These are phyloP conservation scores for Moricandia arvensis DNA, from an alignment of 345 rosid species.

Conservation along the genomic window DNA sequence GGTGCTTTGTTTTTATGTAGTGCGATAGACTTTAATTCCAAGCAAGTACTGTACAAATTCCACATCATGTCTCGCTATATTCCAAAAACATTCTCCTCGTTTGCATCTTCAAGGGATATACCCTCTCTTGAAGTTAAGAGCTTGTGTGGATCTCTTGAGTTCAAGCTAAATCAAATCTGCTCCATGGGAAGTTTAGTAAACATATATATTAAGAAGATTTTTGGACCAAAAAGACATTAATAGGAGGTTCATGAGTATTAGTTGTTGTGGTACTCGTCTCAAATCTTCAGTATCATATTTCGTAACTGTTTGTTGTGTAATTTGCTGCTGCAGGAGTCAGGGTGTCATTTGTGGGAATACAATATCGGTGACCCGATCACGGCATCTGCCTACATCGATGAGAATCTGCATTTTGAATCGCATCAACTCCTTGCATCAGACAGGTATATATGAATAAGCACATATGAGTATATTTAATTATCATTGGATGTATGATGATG, in stretches of 20 bases:
- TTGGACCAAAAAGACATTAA: background rate
- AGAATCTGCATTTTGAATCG: conserved; percentile 58
- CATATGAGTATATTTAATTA: background rate
- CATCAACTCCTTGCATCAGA: conserved; percentile 41
- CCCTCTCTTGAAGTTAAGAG: too few species aligned
- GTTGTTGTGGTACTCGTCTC: conserved; percentile 18
- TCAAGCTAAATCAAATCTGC: too few species aligned
- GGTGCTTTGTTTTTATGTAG: background rate
- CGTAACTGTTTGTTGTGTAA: conserved; percentile 11
- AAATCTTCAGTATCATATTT: conserved; percentile 12
- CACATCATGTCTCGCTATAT: background rate
- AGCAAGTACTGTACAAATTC: conserved; percentile 19
- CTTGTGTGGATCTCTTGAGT: too few species aligned
- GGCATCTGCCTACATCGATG: conserved; percentile 85
- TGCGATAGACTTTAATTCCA: background rate
- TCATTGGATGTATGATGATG: conserved; percentile 2
- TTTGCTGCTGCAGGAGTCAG: conserved; percentile 57
- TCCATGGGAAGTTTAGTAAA: too few species aligned
- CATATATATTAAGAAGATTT: too few species aligned
- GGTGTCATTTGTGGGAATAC: conserved; percentile 65
- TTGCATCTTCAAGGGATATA: too few species aligned
- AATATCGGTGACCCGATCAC: conserved; percentile 71
- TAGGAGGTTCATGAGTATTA: background rate
- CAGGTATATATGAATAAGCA: conserved; percentile 46
- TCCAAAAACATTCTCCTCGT: background rate